Evolutionary conservation across 331 rosid species (phyloP).

Genomic region (Malus hybrid): DNA sequence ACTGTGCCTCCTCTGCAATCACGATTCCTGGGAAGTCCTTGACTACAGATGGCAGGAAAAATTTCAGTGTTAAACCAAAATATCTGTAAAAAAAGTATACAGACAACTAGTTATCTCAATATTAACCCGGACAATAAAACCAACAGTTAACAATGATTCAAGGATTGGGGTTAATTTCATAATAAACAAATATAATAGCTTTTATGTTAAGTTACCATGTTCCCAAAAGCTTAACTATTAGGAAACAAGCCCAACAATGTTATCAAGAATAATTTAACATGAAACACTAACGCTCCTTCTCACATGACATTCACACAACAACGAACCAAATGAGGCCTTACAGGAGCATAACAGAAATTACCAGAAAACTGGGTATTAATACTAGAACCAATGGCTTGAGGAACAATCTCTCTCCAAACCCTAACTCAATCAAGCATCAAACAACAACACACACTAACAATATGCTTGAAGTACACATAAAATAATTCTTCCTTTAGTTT

Average conservation of each 20-base stretch:
- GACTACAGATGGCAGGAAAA: slow-evolving; percentile 35
- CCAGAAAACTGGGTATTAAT: neutral
- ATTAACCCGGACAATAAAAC: neutral
- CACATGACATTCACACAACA: neutral
- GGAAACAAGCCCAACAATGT: neutral
- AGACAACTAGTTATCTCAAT: neutral
- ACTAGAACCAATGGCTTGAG: neutral
- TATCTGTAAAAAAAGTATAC: too few relatives aligned
- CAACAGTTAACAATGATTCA: neutral
- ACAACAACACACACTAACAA: neutral
- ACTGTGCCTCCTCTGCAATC: slow-evolving; percentile 74
- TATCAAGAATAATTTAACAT: neutral
- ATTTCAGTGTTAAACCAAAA: slow-evolving; percentile 3
- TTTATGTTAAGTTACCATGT: neutral
- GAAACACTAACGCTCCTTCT: neutral
- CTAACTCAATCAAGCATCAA: neutral
- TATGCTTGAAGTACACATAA: neutral
- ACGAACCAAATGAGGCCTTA: neutral
- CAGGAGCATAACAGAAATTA: neutral
- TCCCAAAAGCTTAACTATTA: neutral
- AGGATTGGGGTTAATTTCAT: neutral
- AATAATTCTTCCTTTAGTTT: neutral
- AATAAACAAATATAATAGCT: neutral
- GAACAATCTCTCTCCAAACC: neutral
- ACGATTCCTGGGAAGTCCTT: slow-evolving; percentile 72